Evolutionary conservation across 306 rosid species (phyloP), one percentile per base, ranked within the genome.

Genomic region (Acacia confusa): DNA sequence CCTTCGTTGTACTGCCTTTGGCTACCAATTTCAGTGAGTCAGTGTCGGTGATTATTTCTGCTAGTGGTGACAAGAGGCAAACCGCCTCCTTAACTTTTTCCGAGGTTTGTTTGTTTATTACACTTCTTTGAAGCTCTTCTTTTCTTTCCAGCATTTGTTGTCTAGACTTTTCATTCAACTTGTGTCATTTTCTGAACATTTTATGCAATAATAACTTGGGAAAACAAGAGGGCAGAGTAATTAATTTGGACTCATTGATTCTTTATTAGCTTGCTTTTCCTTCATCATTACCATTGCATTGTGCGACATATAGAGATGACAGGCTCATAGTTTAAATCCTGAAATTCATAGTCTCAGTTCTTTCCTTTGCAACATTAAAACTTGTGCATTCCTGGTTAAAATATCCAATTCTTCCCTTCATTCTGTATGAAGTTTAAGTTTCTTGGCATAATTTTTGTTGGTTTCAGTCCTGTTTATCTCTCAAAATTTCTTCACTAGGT

Each of bases 1-100:
- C 99, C 12, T 95, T 95, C 82, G 89, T 95, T 38, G 86, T 79
- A 7, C 88, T 93, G 13, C 99, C 99, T 78, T 78, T 95, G 69
- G 97, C 95, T 78, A 95, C 99, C 28, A 94, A 90, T 88, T 86
- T 97, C 41, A 93, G 97, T 58, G 99, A 93, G 85, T 94, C 97
- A 28, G 96, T 95, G 25, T 82, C 99, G 8, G 97, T 97, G 30
- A 86, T 95, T 20, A 93, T 92, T 80, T 93, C 92, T 55, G 94
- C 98, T 30, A 89, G 97, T 81, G 94, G 99, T 43, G 90, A 88
- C 61, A 93, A 88, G 88, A 81, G 86, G 14, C 84, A 67, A 88
- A 92, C 96, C 34, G 88, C 98, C 58, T 95, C 99, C 1, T 79
- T 92, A 36, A 93, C 98, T 64, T 93, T 88, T 85, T 95, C 99